Evolutionary conservation across 2,329 filamentous ascomycete genomes (phyloP).

Genomic region (Aspergillus piperis): DNA sequence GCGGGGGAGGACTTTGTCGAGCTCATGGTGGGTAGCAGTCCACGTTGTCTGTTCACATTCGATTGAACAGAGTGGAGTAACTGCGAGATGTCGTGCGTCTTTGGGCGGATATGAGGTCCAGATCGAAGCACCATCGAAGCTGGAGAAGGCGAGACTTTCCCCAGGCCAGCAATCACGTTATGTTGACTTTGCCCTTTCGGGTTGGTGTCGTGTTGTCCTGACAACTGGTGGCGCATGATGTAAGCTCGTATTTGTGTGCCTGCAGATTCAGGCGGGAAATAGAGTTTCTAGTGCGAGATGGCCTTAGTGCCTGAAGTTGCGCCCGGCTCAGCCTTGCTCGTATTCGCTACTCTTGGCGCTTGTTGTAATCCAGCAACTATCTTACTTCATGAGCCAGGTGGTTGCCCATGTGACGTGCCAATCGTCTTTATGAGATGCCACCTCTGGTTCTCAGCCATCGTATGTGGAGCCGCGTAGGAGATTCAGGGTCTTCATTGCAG

Average conservation of each 20-base stretch:
- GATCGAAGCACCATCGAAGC: not conserved
- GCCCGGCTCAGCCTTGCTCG: slow-evolving; percentile 18
- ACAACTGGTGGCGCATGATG: not conserved
- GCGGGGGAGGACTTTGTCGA: slow-evolving; percentile 52
- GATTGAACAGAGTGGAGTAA: slow-evolving; percentile 4
- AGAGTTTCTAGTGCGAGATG: no score
- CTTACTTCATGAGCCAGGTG: no score
- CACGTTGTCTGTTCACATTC: not conserved
- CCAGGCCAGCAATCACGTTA: slow-evolving; percentile 13
- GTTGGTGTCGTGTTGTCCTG: slow-evolving; percentile 18
- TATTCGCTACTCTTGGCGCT: slow-evolving; percentile 14
- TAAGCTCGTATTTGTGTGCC: not conserved
- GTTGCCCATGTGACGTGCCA: not conserved
- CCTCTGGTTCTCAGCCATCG: not conserved
- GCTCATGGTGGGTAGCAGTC: slow-evolving; percentile 36
- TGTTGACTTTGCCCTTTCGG: slow-evolving; percentile 13
- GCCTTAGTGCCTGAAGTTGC: not conserved
- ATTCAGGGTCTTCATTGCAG: not conserved
- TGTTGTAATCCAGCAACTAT: not conserved
- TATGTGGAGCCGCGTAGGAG: not conserved
- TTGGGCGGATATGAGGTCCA: not conserved
- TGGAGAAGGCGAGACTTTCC: slow-evolving; percentile 7
- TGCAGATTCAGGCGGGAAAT: not conserved
- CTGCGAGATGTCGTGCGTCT: not conserved
- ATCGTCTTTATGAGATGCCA: no score